Percentiles rank a stretch among this genome's conserved stretches.
phyloP scores from a whole-genome alignment of 768 basidiomycete genomes.

The Lentinula sp. region DNA sequence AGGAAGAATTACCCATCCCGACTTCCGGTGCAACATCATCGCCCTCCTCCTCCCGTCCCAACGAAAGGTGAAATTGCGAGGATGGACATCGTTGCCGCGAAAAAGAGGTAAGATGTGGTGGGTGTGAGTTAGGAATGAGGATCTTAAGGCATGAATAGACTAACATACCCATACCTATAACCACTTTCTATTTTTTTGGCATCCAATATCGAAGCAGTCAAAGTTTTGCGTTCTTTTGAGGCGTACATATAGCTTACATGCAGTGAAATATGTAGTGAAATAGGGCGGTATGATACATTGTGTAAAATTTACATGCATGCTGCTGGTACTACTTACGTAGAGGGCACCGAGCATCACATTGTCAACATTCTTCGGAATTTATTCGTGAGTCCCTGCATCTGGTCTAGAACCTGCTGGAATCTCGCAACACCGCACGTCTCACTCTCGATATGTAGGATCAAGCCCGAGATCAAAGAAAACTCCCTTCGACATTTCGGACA shows the following conservation, averaged over 20 bases:
- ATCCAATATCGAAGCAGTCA: too few relatives aligned
- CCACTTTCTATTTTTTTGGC: too few relatives aligned
- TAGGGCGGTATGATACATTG: too few relatives aligned
- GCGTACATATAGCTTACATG: too few relatives aligned
- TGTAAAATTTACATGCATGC: too few relatives aligned
- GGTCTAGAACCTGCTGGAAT: conserved; percentile 21
- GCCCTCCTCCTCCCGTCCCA: background rate
- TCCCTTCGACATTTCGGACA: conserved; percentile 34
- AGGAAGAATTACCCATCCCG: background rate
- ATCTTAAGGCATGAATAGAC: too few relatives aligned
- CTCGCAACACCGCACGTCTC: conserved; percentile 28
- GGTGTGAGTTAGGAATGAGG: background rate
- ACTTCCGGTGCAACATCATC: background rate
- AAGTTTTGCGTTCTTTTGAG: too few relatives aligned
- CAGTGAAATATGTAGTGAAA: too few relatives aligned
- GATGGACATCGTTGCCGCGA: background rate
- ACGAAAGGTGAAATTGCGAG: background rate
- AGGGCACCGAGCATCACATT: conserved; percentile 4
- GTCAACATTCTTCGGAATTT: conserved; percentile 18
- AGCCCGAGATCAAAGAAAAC: conserved; percentile 31
- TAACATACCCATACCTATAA: too few relatives aligned
- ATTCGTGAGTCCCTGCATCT: conserved; percentile 21
- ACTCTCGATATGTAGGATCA: conserved; percentile 41
- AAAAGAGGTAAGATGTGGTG: background rate
- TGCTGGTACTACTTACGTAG: too few relatives aligned